Evolutionary conservation across 2,329 filamentous ascomycete species (phyloP).

Genomic region (Exophiala lecanii-corni): DNA sequence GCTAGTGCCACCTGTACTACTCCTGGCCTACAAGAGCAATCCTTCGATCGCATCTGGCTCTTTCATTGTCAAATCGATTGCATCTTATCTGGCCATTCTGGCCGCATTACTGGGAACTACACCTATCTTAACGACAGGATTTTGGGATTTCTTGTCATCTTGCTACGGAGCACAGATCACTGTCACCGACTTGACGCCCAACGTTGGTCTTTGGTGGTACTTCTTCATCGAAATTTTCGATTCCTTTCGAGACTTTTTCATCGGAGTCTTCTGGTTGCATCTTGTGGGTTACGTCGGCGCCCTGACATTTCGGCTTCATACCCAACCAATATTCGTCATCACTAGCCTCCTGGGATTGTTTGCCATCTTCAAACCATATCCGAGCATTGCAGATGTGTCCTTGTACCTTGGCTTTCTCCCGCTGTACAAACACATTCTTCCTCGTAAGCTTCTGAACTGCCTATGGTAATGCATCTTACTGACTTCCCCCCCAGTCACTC

Average conservation of each 20-base stretch:
- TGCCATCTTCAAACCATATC: conserved; percentile 95
- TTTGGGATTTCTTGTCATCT: conserved; percentile 80
- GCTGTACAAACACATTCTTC: conserved; percentile 86
- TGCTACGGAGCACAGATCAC: conserved; percentile 93
- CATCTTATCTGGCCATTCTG: conserved; percentile 22
- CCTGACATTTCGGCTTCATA: conserved; percentile 73
- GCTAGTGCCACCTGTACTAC: conserved; percentile 73
- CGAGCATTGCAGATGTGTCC: conserved; percentile 83
- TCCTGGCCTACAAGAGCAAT: conserved; percentile 45
- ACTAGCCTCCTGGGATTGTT: conserved; percentile 84
- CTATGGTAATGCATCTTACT: conserved; percentile 21
- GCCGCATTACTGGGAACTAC: conserved; percentile 19
- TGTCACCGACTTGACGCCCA: conserved; percentile 87
- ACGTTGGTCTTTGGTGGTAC: conserved; percentile 98
- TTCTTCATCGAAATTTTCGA: conserved; percentile 99
- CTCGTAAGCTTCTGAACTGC: conserved; percentile 49
- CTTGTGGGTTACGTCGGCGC: conserved; percentile 84
- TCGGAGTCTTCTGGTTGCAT: conserved; percentile 97
- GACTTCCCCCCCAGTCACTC: conserved; percentile 60
- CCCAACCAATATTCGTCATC: conserved; percentile 81
- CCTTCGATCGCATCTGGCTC: not conserved
- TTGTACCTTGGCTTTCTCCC: conserved; percentile 79
- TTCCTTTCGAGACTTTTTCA: conserved; percentile 93
- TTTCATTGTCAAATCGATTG: conserved; percentile 25
- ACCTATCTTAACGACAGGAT: conserved; percentile 60